Evolutionary conservation across 352 stramenopile genomes (phyloP).

Genomic region (Phytophthora megakarya): DNA sequence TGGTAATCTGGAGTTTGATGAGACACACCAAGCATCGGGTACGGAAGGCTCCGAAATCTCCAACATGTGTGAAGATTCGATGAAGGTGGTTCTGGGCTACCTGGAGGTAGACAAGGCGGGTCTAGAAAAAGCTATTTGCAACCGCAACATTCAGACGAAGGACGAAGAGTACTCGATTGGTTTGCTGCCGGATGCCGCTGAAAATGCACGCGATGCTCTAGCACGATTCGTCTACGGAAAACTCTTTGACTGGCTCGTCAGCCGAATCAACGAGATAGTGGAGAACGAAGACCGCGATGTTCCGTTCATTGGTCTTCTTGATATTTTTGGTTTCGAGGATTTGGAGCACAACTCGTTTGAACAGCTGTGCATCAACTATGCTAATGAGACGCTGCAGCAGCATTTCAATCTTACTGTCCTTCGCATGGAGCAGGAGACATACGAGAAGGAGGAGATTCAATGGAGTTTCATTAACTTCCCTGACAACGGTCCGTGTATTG

Average conservation of each 20-base stretch:
- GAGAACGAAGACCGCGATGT: slow-evolving; percentile 57
- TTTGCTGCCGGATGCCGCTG: slow-evolving; percentile 64
- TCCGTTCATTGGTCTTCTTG: slow-evolving; percentile 78
- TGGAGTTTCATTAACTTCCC: slow-evolving; percentile 92
- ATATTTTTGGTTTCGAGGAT: slow-evolving; percentile 92
- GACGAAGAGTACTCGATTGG: slow-evolving; percentile 90
- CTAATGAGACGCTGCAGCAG: slow-evolving; percentile 93
- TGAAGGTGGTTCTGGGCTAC: slow-evolving; percentile 84
- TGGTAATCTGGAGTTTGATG: slow-evolving; percentile 94
- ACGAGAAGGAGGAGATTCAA: slow-evolving; percentile 87
- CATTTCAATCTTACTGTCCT: slow-evolving; percentile 92
- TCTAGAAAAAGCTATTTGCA: slow-evolving; percentile 92
- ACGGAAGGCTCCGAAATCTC: slow-evolving; percentile 77
- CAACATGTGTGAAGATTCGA: slow-evolving; percentile 52
- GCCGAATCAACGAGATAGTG: slow-evolving; percentile 86
- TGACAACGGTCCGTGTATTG: slow-evolving; percentile 89
- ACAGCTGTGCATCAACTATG: slow-evolving; percentile 95
- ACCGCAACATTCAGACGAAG: slow-evolving; percentile 92
- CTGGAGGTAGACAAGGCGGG: slow-evolving; percentile 87
- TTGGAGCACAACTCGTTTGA: slow-evolving; percentile 94
- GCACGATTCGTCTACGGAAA: slow-evolving; percentile 95
- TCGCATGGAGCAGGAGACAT: slow-evolving; percentile 87
- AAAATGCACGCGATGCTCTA: slow-evolving; percentile 93
- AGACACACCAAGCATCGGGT: slow-evolving; percentile 55
- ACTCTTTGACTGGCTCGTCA: slow-evolving; percentile 93